Evolutionary conservation across 2,329 filamentous ascomycete genomes (phyloP), one percentile per base, ranked within the genome.

Genomic region (Cercospora citrullina): DNA sequence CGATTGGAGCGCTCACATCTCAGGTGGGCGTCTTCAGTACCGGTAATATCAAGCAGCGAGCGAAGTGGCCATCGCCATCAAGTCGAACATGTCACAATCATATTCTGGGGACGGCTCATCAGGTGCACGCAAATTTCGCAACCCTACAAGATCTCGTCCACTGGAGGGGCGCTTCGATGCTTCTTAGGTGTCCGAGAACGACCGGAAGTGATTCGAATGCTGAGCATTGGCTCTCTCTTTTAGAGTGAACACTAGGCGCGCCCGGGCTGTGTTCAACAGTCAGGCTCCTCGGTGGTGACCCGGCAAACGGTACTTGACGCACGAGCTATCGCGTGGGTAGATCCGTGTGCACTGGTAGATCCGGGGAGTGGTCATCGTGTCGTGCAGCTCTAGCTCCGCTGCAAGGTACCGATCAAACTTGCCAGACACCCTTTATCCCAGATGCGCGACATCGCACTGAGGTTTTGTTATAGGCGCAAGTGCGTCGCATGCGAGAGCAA

Each of bases 341-440:
- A 66, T 66, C 21, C 48, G 48, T 57, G 33, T 48, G 55, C 59
- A 48, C 42, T 31, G 63, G 66, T 65, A 62, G 62, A 68, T 65
- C 62, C 58, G 58, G 60, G 55, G 33, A 33, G 61, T 62, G 66
- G 53, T 58, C 53, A 64, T 39, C 64, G 60, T 68, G 67, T 68
- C 63, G 62, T 68, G 66, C 66, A 68, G 65, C 53, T 60, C 36
- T 57, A 63, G 60, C 62, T 57, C 21, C 62, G 55, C 33, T 68
- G 67, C 59, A 63, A 66, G 67, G 67, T 62, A 65, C 67, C 48
- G n/a, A 18, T 51, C 45, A 26, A 26, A 51, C 21, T 42, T 42
- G 36, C 36, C 45, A 23, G 12, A 51, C 18, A 23, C 18, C 8
- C 45, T 21, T 12, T 51, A 23, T 14, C 12, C 18, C 12, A 51